phyloP scores from a whole-genome alignment of 2,329 filamentous ascomycete genomes.

The Didymella glomerata region DNA sequence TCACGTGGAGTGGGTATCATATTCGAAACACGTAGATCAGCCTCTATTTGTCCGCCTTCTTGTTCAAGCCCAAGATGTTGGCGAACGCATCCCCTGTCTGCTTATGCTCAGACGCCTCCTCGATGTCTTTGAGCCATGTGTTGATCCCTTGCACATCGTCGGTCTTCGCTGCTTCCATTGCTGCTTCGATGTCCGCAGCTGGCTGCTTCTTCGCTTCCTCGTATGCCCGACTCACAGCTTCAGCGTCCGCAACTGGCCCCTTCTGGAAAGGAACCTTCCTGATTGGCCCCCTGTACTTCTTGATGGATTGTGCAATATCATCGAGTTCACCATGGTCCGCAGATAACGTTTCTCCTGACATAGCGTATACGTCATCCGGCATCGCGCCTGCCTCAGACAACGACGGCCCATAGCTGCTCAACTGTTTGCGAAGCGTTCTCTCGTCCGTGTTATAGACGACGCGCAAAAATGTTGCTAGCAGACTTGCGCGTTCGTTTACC shows the following conservation, averaged over 20 bases:
- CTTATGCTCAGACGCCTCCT: background rate
- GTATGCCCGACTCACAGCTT: background rate
- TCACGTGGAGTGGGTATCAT: conserved; percentile 1
- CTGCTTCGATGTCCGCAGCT: background rate
- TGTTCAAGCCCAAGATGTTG: conserved; percentile 1
- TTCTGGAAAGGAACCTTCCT: background rate
- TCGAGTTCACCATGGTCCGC: conserved; percentile 13
- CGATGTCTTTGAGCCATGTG: conserved; percentile 5
- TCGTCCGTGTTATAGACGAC: conserved; percentile 17
- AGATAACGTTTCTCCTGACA: background rate
- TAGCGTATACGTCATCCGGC: background rate
- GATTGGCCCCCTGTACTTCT: conserved; percentile 9
- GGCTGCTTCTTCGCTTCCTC: conserved; percentile 2
- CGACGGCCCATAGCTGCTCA: conserved; percentile 27
- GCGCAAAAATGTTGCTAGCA: conserved; percentile 36
- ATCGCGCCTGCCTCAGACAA: conserved; percentile 1
- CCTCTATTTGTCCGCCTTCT: background rate
- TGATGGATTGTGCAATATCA: conserved; percentile 25
- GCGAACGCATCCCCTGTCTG: background rate
- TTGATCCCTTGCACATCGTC: background rate
- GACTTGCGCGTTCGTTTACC: conserved; percentile 27
- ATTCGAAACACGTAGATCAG: background rate
- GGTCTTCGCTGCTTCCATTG: background rate
- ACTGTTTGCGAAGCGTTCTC: conserved; percentile 19
- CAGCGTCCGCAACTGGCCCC: background rate